phyloP scores from a whole-genome alignment of 1,139 yeast species.

The Kluyveromyces marxianus region DNA sequence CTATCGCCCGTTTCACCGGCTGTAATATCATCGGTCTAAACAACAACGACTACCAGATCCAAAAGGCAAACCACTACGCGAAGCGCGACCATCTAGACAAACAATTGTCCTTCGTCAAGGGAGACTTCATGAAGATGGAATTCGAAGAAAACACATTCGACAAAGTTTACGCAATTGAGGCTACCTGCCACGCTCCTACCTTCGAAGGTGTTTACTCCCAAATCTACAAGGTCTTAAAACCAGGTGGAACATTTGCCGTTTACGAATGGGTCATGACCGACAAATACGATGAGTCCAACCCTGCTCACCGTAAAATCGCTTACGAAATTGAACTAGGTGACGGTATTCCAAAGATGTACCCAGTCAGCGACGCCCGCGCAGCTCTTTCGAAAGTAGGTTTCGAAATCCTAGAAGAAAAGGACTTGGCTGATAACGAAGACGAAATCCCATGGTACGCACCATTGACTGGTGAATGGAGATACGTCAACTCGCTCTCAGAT shows the following conservation, averaged over 20 bases:
- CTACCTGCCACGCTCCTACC: constrained; percentile 96
- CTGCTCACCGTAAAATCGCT: constrained; percentile 88
- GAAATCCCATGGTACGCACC: constrained; percentile 98
- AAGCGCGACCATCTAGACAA: constrained; percentile 54
- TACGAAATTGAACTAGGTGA: constrained; percentile 98
- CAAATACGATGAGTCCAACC: constrained; percentile 75
- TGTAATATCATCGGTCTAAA: constrained; percentile 84
- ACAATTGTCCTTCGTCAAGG: constrained; percentile 82
- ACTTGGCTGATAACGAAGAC: constrained; percentile 77
- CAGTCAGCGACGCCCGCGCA: constrained; percentile 72
- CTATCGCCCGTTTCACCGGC: constrained; percentile 85
- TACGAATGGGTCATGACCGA: constrained; percentile 99
- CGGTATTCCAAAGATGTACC: constrained; percentile 97
- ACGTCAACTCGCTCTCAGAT: constrained; percentile 74
- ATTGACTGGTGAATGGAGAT: constrained; percentile 86
- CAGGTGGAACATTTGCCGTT: constrained; percentile 96
- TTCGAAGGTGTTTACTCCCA: constrained; percentile 94
- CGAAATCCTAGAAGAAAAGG: constrained; percentile 64
- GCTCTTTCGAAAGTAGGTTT: constrained; percentile 88
- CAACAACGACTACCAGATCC: constrained; percentile 95
- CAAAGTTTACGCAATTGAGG: constrained; percentile 97
- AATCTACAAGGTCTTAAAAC: constrained; percentile 91
- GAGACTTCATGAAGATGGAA: constrained; percentile 99
- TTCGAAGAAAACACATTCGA: constrained; percentile 84
- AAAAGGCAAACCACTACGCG: constrained; percentile 83